Evolutionary conservation across 495 filamentous ascomycete species (phyloP), one percentile per base, ranked within the genome.

Genomic region (Pyrenopolyporus hunteri): DNA sequence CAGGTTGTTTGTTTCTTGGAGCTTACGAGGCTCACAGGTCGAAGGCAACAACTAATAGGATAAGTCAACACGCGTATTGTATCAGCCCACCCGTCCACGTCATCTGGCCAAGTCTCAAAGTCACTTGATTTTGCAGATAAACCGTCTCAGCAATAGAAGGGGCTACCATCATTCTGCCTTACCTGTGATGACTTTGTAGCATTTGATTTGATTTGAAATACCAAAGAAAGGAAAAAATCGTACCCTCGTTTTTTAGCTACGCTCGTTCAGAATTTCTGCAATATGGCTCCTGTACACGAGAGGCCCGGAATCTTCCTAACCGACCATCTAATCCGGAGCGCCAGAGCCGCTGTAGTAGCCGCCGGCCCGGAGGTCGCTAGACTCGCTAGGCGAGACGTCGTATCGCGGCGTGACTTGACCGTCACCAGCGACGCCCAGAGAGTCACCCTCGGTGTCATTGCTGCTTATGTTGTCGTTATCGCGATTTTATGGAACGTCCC

Each of bases 401-500:
- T 73, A 39, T 43, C 61, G 19, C 69, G 70, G 43, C 85, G 88
- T 57, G 79, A 79, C 66, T 76, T 92, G 7, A 80, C 76, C 14
- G 87, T 91, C 57, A 76, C 57, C 11, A 83, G 83, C 68, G 82
- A 85, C 69, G 89, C 89, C 9, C 89, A 92, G 70, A 83, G 82
- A 33, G 80, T 90, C 3, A 92, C 89, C 0, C 78, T 92, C 2
- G 89, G 89, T 13, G 76, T 89, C 33, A 80, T 80, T 63, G 76
- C 72, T 28, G 88, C 76, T 47, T 92, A 92, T 71, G 82, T 88
- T 1, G 88, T 91, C 11, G 81, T 82, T 32, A 91, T 92, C 61
- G 87, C 87, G 2, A 73, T 91, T 17, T 74, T 92, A 5, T 92
- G 89, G 89, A 92, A 92, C 70, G 53, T 91, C 6, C 89, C 89